These are phyloP conservation scores for Malassezia dermatis DNA, from an alignment of 1,284 basidiomycete species.

Conservation along the genomic window DNA sequence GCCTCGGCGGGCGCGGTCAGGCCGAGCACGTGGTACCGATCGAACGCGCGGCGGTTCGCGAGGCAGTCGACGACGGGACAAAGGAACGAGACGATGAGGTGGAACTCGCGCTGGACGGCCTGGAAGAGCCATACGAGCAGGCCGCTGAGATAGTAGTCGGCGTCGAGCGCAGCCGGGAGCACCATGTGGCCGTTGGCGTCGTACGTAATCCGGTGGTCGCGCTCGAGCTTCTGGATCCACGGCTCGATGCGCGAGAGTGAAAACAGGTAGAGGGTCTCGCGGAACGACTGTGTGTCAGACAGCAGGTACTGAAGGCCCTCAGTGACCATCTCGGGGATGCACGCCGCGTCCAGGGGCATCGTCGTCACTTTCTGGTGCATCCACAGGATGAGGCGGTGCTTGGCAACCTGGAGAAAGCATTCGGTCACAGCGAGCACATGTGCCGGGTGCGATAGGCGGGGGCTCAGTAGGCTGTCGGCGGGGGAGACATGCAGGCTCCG, in stretches of 20 bases:
- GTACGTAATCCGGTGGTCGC: neutral
- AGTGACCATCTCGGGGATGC: neutral
- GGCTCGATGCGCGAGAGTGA: neutral
- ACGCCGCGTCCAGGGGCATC: neutral
- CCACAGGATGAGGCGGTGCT: neutral
- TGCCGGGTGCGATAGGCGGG: neutral
- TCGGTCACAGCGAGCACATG: neutral
- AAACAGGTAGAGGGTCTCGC: neutral
- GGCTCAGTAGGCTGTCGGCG: neutral
- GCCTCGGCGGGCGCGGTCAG: neutral
- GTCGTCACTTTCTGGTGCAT: neutral
- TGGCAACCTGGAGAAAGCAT: neutral
- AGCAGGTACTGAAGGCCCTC: neutral
- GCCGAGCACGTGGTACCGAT: neutral
- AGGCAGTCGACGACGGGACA: neutral
- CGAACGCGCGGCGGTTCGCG: neutral
- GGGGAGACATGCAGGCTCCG: neutral
- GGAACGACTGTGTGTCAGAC: neutral
- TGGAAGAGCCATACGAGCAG: conserved; percentile 16
- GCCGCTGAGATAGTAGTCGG: neutral
- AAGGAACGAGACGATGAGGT: neutral
- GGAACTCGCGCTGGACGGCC: conserved; percentile 64
- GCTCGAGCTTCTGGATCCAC: neutral
- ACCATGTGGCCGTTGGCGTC: neutral
- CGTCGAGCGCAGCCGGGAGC: neutral